Percentiles rank a stretch among this genome's conserved stretches.
Evolutionary conservation across 768 basidiomycete species (phyloP).

Genomic region (Coprinopsis sp.): DNA sequence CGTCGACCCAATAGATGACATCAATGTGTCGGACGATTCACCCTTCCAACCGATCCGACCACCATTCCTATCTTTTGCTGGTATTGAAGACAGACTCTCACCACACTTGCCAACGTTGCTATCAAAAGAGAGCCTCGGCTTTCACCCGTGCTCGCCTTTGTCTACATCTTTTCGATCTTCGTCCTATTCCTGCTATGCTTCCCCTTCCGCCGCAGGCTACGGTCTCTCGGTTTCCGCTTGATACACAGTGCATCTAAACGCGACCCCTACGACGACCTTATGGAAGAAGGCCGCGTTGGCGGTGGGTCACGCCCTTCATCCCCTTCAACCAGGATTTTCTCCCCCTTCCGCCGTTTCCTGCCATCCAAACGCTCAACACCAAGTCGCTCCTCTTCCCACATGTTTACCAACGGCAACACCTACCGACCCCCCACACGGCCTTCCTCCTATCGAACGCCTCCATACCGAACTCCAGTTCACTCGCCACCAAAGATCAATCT

Average conservation of each 20-base stretch:
- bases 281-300: constrained; percentile 49
- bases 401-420: background rate
- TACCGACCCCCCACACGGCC: constrained; percentile 15
- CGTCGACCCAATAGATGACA: constrained; percentile 69
- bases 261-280: constrained; percentile 33
- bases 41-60: constrained; percentile 64
- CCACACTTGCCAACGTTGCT: constrained; percentile 65
- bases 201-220: constrained; percentile 56
- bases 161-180: constrained; percentile 44
- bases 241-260: constrained; percentile 33
- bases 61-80: constrained; percentile 52
- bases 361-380: background rate
- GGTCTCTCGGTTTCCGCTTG: constrained; percentile 41
- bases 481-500: constrained; percentile 25
- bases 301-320: constrained; percentile 32
- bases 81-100: constrained; percentile 58
- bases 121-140: constrained; percentile 61
- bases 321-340: constrained; percentile 33
- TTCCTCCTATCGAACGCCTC: constrained; percentile 24
- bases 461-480: constrained; percentile 28
- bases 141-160: constrained; percentile 63
- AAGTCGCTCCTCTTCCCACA: background rate
- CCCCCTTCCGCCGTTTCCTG: constrained; percentile 14
- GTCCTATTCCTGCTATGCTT: constrained; percentile 41
- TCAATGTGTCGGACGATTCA: constrained; percentile 45